Evolutionary conservation across 805 yeast species (phyloP).

Genomic region (Candida michaelii): DNA sequence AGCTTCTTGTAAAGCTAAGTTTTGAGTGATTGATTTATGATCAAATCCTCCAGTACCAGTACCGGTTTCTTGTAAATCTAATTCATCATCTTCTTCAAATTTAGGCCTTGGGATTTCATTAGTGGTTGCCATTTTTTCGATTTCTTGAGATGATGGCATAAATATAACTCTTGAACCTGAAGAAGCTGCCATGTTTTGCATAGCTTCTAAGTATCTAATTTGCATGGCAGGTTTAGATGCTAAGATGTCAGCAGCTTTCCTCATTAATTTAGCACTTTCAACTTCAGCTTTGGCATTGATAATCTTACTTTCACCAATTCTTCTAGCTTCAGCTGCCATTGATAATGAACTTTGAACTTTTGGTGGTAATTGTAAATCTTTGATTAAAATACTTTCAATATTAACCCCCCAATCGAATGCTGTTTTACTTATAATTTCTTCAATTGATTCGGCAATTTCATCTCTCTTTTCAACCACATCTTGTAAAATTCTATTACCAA

Average conservation of each 20-base stretch:
- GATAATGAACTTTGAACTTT: slow-evolving; percentile 61
- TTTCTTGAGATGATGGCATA: slow-evolving; percentile 58
- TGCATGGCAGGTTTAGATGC: slow-evolving; percentile 78
- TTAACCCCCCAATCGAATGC: slow-evolving; percentile 71
- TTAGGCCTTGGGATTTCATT: slow-evolving; percentile 9
- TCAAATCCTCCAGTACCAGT: slow-evolving; percentile 14
- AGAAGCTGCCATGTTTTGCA: slow-evolving; percentile 66
- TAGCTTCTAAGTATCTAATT: slow-evolving; percentile 75
- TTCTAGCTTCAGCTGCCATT: slow-evolving; percentile 72
- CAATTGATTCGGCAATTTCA: slow-evolving; percentile 66
- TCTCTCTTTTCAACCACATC: slow-evolving; percentile 74
- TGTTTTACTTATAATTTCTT: slow-evolving; percentile 57
- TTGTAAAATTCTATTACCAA: slow-evolving; percentile 64
- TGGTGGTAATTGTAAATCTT: slow-evolving; percentile 57
- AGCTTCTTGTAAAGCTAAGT: slow-evolving; percentile 36
- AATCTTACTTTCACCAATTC: slow-evolving; percentile 75
- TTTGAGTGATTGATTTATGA: slow-evolving; percentile 20
- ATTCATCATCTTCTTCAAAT: slow-evolving; percentile 8
- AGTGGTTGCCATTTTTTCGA: slow-evolving; percentile 37
- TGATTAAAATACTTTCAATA: slow-evolving; percentile 65
- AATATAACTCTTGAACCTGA: slow-evolving; percentile 69
- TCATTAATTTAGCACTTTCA: slow-evolving; percentile 71
- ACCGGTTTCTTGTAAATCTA: slow-evolving; percentile 23
- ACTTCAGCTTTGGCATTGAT: slow-evolving; percentile 76
- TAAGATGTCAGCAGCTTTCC: slow-evolving; percentile 75